Base-by-base conservation (phyloP, 352 stramenopile genomes). In the Pythium guiyangense region DNA sequence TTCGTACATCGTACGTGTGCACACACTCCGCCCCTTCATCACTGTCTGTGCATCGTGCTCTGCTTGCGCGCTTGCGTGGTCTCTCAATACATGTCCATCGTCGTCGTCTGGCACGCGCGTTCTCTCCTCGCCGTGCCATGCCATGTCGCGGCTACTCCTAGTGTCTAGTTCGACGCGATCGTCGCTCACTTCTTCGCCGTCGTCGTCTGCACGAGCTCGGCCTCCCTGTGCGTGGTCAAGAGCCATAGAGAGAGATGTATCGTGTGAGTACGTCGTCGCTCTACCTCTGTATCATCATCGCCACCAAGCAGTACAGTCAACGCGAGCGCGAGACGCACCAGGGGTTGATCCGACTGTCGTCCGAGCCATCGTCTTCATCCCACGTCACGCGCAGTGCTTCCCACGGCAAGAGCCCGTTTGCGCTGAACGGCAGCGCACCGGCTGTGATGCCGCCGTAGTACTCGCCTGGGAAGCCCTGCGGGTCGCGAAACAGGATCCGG, bases 311-410 rank as follows among this genome's bases (percentile, higher is more conserved):
- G n/a, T n/a, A 57, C 29, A 6, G 20, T 18, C 27, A 52, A 10
- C 29, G 8, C 29, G 4, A 46, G 29, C 6, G 3, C 6, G 29
- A 43, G 3, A 77, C 79, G 57, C 74, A 94, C 84, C 84, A 94
- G 50, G 84, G 84, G 49, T 94, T 94, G 55, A 94, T 87, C 48
- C 82, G 75, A 62, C 78, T 89, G 62, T 92, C 79, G 40, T 90
- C 79, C 22, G 78, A 84, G 31, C 84, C 84, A 48, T 92, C 84
- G 55, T 92, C 81, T 81, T 93, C 80, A 47, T 94, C 81, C 84
- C 84, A 94, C 43, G 83, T 86, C 59, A 94, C 76, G 20, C 79
- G 81, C 39, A 92, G 64, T 9, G 81, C 71, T 63, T 94, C 84
- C 81, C 84, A 94, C 12, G 79, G 79, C n/a, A 94, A 52, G 52